Evolutionary conservation across 768 basidiomycete genomes (phyloP).

Genomic region (Termitomyces sp.): DNA sequence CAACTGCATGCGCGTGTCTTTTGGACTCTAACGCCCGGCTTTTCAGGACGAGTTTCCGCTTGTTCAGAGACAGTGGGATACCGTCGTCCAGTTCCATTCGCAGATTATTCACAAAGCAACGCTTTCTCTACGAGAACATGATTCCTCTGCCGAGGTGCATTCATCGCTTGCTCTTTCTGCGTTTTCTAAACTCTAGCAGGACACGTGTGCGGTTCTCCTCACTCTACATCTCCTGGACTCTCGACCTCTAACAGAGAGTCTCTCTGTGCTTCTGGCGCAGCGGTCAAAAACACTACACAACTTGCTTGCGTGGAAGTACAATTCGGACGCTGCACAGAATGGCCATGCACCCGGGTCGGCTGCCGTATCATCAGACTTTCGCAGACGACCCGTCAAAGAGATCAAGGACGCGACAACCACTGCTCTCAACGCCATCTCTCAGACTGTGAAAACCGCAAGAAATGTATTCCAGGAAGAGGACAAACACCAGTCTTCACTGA

Average conservation of each 20-base stretch:
- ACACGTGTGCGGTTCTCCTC: constrained; percentile 70
- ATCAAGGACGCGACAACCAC: constrained; percentile 49
- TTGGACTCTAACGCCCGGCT: too few species aligned
- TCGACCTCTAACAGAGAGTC: constrained; percentile 66
- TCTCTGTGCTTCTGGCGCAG: constrained; percentile 67
- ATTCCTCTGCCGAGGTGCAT: constrained; percentile 47
- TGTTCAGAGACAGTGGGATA: constrained; percentile 91
- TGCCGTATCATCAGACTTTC: constrained; percentile 16
- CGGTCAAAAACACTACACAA: constrained; percentile 53
- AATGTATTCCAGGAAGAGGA: constrained; percentile 46
- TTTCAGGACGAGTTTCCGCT: constrained; percentile 90
- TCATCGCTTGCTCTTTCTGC: neutral
- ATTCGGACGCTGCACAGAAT: constrained; percentile 19
- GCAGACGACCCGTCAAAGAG: constrained; percentile 36
- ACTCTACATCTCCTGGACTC: constrained; percentile 89
- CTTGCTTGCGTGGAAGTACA: constrained; percentile 30
- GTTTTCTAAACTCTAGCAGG: constrained; percentile 32
- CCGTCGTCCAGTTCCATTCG: constrained; percentile 76
- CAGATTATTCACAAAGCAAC: constrained; percentile 91
- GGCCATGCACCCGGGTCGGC: too few species aligned
- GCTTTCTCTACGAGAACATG: constrained; percentile 61
- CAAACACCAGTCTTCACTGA: constrained; percentile 35
- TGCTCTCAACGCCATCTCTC: constrained; percentile 48
- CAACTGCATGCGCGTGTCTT: too few species aligned
- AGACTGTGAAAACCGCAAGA: constrained; percentile 53